Evolutionary conservation across 2,329 filamentous ascomycete species (phyloP).

Genomic region (Ceratocystis variospora): DNA sequence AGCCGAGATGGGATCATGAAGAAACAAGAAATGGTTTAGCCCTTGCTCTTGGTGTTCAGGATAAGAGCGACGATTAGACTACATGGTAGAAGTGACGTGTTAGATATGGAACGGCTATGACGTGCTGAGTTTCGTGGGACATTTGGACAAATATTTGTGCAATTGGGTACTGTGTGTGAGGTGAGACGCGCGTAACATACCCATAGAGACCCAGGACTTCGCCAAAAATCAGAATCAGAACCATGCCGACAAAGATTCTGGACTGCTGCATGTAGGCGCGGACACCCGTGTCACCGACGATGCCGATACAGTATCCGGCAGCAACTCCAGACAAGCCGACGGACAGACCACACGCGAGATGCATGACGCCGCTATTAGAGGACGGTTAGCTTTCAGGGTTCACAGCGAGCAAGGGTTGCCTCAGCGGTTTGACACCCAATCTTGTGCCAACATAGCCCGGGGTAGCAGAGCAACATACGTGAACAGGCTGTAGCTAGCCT

Average conservation of each 20-base stretch:
- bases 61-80: slow-evolving; percentile 88
- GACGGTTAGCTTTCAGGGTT: slow-evolving; percentile 3
- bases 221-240: slow-evolving; percentile 94
- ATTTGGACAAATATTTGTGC: too few species aligned
- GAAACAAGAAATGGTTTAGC: slow-evolving; percentile 27
- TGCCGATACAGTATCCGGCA: slow-evolving; percentile 89
- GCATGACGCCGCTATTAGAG: slow-evolving; percentile 64
- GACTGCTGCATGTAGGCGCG: slow-evolving; percentile 94
- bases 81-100: background rate
- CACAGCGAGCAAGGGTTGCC: too few species aligned
- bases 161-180: background rate
- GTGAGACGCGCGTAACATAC: slow-evolving; percentile 38
- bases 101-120: background rate
- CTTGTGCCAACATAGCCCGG: too few species aligned
- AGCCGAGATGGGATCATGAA: background rate
- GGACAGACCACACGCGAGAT: slow-evolving; percentile 76
- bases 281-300: slow-evolving; percentile 89
- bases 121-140: background rate
- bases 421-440: too few species aligned
- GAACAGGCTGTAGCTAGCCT: slow-evolving; percentile 66
- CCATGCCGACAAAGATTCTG: slow-evolving; percentile 95
- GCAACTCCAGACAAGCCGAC: slow-evolving; percentile 88
- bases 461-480: slow-evolving; percentile 38
- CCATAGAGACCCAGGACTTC: slow-evolving; percentile 95
- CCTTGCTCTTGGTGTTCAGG: slow-evolving; percentile 73